Evolutionary conservation across 2,329 filamentous ascomycete genomes (phyloP), one percentile per base, ranked within the genome.

Genomic region (Esteya vermicola): DNA sequence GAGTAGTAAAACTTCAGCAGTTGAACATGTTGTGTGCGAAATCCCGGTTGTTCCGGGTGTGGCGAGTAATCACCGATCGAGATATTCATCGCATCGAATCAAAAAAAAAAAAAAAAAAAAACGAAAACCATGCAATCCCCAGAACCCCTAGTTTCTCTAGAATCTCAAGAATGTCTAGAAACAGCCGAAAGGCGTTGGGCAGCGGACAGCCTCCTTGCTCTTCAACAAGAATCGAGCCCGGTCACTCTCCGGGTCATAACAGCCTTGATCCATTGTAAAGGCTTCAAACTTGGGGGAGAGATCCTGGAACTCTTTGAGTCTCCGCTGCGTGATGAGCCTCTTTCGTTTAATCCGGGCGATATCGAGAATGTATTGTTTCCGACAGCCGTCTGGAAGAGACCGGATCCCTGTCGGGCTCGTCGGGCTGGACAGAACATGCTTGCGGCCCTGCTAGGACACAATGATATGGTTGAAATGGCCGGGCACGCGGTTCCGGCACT

Each of bases 391-490:
- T 8, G 25, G 34, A 3, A 43, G 33, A 4, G 18, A 16, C 5
- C n/a, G 28, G 9, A 19, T 9, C 6, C 20, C 14, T 10, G 34
- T 25, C 18, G 27, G 28, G 14, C 28, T 22, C 3, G 14, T 32
- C 21, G 14, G 23, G 7, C 18, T 14, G 21, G 13, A 26, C 32
- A 35, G 31, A 12, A 36, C 9, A 16, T 20, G 19, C 0, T 20
- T 2, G 10, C 22, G 27, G 4, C 37, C 47, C 9, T 37, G 35
- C 64, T 74, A 76, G 36, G 72, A 74, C 51, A 77, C 68, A 47
- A 85, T 75, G 44, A 86, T 84, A 57, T 88, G 82, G 52, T 81
- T 85, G 54, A 85, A 86, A 54, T 88, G 82, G 1, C 82, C 82
- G 0, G 82, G 81, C 8, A 85, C 78, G 54, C 78, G 81, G 54